phyloP scores from a whole-genome alignment of 805 yeast genomes.

The Schwanniomyces polymorphus region DNA sequence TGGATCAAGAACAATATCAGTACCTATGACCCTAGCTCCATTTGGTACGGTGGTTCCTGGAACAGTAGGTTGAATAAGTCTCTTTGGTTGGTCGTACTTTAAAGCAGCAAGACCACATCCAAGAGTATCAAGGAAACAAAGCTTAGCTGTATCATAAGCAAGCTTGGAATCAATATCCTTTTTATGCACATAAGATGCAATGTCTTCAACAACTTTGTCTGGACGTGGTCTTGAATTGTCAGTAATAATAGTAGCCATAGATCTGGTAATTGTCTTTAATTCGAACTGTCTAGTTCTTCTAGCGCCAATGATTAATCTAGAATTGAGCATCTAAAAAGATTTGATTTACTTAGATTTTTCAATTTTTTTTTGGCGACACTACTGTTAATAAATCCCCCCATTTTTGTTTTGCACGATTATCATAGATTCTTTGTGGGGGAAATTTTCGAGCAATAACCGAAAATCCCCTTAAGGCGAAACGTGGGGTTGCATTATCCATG shows the following conservation, averaged over 20 bases:
- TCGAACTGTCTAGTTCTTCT: background rate
- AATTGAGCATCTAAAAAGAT: background rate
- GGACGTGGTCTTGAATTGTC: constrained; percentile 50
- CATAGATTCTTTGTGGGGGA: background rate
- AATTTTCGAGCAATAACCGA: background rate
- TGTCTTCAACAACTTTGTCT: constrained; percentile 49
- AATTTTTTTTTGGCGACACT: background rate
- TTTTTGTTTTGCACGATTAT: background rate
- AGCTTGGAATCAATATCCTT: constrained; percentile 43
- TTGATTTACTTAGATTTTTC: background rate
- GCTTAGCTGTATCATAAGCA: constrained; percentile 54
- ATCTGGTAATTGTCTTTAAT: background rate
- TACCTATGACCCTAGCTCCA: constrained; percentile 58
- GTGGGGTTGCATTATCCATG: background rate
- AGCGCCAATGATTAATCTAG: background rate
- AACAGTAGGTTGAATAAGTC: constrained; percentile 55
- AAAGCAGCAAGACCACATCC: constrained; percentile 64
- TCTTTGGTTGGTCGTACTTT: constrained; percentile 49
- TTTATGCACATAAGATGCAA: constrained; percentile 51
- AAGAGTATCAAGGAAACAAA: constrained; percentile 55
- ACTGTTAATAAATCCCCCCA: background rate
- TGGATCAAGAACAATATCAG: constrained; percentile 51
- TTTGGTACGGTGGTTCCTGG: constrained; percentile 56
- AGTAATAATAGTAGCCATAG: constrained; percentile 21
- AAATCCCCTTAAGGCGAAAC: background rate